Evolutionary conservation across 2,329 filamentous ascomycete species (phyloP), one percentile per base, ranked within the genome.

Genomic region (Microcyclosporella mali): DNA sequence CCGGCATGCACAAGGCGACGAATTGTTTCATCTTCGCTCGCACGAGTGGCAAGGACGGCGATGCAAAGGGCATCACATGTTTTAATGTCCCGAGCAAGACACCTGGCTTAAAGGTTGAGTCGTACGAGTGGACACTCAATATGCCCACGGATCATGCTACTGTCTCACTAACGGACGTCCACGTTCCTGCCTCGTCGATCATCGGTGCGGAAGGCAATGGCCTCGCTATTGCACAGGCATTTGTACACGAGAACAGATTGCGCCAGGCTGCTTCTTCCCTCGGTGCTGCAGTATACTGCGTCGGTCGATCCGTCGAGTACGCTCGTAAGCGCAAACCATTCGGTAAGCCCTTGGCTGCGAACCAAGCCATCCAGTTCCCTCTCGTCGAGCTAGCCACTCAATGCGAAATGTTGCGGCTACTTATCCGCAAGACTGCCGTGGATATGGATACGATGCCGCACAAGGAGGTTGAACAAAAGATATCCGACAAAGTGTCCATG

Each of bases 131-230:
- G 75, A 82, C 78, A 1, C 70, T 81, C 40, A 82, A 82, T 53
- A 82, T 82, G 78, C 78, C 78, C 0, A 81, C 78, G 14, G 78
- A 82, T 57, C 78, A 82, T 56, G 78, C 78, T 2, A 81, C 77
- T 1, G 66, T 82, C 30, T 69, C 70, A 2, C 64, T 82, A 33
- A 70, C 69, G n/a, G 61, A 74, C 43, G 78, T 79, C n/a, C 74
- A 67, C 55, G 74, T 81, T 1, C 75, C 78, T 0, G 62, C 66
- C 11, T 69, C 66, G 15, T 66, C 74, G 1, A 64, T 80, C 27
- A 65, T 82, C 1, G 78, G 78, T 0, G 64, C 66, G 1, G 51
- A 74, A 8, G 72, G 76, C 47, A 66, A 70, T 33, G 78, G 78
- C 8, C 69, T 82, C 4, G 70, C 73, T 16, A 74, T 82, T 37